Evolutionary conservation across 345 rosid genomes (phyloP).

Genomic region (Hibiscus trionum): DNA sequence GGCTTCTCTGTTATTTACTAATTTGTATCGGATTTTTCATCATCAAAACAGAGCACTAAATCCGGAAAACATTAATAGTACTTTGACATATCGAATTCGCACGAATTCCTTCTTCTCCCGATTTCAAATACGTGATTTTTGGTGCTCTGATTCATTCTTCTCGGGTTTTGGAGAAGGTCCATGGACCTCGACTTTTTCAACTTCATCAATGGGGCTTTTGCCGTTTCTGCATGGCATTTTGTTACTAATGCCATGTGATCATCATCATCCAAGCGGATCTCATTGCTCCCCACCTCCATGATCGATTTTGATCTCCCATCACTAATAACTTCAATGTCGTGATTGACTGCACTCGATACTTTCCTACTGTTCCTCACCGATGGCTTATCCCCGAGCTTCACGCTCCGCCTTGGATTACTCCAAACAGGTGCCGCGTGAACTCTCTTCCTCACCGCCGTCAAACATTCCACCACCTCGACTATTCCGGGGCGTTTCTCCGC

Average conservation of each 20-base stretch:
- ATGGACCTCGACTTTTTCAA: slow-evolving; percentile 68
- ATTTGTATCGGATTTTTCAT: slow-evolving; percentile 21
- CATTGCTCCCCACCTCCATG: slow-evolving; percentile 9
- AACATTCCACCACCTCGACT: slow-evolving; percentile 53
- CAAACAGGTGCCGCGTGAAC: slow-evolving; percentile 29
- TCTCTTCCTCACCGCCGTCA: slow-evolving; percentile 33
- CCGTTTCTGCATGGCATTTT: too few relatives aligned
- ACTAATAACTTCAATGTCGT: slow-evolving; percentile 2
- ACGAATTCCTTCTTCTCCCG: background rate
- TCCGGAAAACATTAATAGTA: too few relatives aligned
- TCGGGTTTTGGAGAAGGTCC: slow-evolving; percentile 38
- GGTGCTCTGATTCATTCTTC: slow-evolving; percentile 4
- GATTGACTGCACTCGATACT: slow-evolving; percentile 23
- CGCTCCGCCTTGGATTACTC: slow-evolving; percentile 39
- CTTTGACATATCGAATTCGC: slow-evolving; percentile 13
- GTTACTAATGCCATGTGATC: too few relatives aligned
- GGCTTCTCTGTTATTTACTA: slow-evolving; percentile 24
- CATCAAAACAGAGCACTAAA: too few relatives aligned
- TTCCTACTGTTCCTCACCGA: slow-evolving; percentile 19
- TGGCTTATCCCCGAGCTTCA: slow-evolving; percentile 16
- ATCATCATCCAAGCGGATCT: too few relatives aligned
- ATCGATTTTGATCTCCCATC: slow-evolving; percentile 52
- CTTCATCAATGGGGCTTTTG: background rate
- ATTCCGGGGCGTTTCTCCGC: slow-evolving; percentile 60
- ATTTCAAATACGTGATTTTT: slow-evolving; percentile 14